Base-by-base conservation (phyloP, 495 filamentous ascomycete species). In the Chaetomium cochliodes region DNA sequence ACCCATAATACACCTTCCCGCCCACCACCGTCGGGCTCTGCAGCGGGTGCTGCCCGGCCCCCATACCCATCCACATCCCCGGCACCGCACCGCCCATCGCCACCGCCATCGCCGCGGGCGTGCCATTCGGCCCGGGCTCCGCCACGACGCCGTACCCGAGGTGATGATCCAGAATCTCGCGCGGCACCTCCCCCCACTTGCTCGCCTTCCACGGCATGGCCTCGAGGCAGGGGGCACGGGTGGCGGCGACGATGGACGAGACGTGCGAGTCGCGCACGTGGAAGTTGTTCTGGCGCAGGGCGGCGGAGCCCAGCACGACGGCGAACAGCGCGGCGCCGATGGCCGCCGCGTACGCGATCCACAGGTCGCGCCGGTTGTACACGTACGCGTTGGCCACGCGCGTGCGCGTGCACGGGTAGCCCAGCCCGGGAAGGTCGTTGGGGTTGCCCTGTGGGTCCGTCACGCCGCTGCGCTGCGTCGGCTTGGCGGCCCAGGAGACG, bases 121-220 rank as follows among this genome's bases (percentile, higher is more conserved):
- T 66, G 22, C 58, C 58, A 7, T 63, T 63, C 12, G 55, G 60
- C 7, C 61, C 53, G 3, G 60, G 22, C 23, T 69, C 71, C 12
- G 37, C 41, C 1, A 74, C 58, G 3, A 70, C 47, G 0, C 72
- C 72, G 16, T 74, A 74, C 18, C 72, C 69, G 22, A 72, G 56
- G 47, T 30, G 37, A 1, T 54, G 55, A 11, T 69, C 56, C 0
- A 65, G 60, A 3, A 74, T 65, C 62, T 74, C 70, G n/a, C 13
- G 16, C 22, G 67, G 62, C 39, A 74, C 69, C 61, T 69, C 67
- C 1, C 70, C 70, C 72, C 72, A 74, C 63, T 69, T 67, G n/a
- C 42, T 50, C 20, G 55, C 56, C 62, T 64, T 69, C 72, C 72
- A 74, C 22, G 69, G 69, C 56, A 74, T 62, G 2, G 60, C 60